Percentiles rank a stretch among this genome's conserved stretches.
These are phyloP conservation scores for Zygosaccharomyces bisporus DNA, from an alignment of 805 yeast species.

Conservation along the genomic window DNA sequence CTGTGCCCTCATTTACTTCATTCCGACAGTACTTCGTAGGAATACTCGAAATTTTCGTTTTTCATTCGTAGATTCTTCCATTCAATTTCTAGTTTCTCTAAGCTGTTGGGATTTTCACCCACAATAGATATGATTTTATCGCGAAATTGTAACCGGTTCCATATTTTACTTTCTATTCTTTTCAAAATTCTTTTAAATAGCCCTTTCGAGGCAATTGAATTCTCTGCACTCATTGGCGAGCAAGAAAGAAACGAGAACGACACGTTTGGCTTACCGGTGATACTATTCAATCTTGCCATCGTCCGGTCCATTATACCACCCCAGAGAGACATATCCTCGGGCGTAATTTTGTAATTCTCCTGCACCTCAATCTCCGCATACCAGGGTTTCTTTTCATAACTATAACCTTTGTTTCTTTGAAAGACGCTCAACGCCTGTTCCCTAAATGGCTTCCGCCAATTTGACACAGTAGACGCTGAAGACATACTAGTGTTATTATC, in stretches of 20 bases:
- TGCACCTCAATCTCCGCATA: conserved; percentile 17
- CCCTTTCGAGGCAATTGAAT: conserved; percentile 1
- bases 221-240: not conserved
- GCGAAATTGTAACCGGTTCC: conserved; percentile 9
- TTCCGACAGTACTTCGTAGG: conserved; percentile 4
- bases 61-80: conserved; percentile 15
- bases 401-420: conserved; percentile 5
- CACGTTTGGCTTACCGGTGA: not conserved
- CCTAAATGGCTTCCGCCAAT: conserved; percentile 16
- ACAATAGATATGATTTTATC: conserved; percentile 11
- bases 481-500: conserved; percentile 7
- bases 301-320: conserved; percentile 5
- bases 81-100: conserved; percentile 8
- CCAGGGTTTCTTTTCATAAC: conserved; percentile 12
- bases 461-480: not conserved
- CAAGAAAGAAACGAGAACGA: conserved; percentile 8
- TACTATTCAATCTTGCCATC: not conserved
- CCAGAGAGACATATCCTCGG: conserved; percentile 9
- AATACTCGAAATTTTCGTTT: conserved; percentile 8
- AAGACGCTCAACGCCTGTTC: conserved; percentile 14
- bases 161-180: conserved; percentile 9
- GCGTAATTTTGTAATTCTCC: conserved; percentile 12
- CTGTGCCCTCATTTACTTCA: not conserved
- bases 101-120: not conserved
- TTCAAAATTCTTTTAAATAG: conserved; percentile 1